Base-by-base conservation (phyloP, 177 flowering plant species). In the Tripterygium wilfordii region DNA sequence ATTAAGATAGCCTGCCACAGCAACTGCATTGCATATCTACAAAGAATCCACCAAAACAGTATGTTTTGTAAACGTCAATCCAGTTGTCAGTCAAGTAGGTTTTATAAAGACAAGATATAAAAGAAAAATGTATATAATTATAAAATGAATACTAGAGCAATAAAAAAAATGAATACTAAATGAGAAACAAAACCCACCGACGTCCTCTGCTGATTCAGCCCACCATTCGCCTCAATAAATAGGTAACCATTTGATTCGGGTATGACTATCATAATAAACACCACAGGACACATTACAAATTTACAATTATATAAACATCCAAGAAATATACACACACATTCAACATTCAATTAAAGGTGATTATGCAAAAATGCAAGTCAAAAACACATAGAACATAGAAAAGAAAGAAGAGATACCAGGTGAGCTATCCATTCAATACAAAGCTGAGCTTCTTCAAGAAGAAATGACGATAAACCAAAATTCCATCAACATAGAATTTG, bases 1-100 rank as follows among this genome's bases (percentile, higher is more conserved):
- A 81, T 94, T 94, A 43, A 89, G 80, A 74, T 79, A 89, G 32
- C 95, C 99, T 1, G 97, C 99, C 54, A 94, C 92, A 44, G 99
- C 96, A 68, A 89, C 99, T 32, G 99, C 99, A 77, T 94, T 94
- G 79, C 97, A 76, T 68, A 94, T 84, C 98, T 92, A 53, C 64
- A 69, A 57, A 56, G 45, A 38, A 72, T 36, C 37, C 30, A 39
- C 5, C 45, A 24, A 40, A 56, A 64, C 13, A 12, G 42, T 30
- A 49, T 13, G 42, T 9, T 28, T 30, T 49, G 20, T 41, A 27
- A 46, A 42, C 46, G 55, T 42, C 36, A 63, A n/a, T 2, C 28
- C 6, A 58, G 17, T 16, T 58, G 36, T 14, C 27, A 44, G 19
- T 35, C 17, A 18, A 35, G 30, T 25, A 49, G 9, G 12, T 32